Evolutionary conservation across 2,329 filamentous ascomycete species (phyloP), one percentile per base, ranked within the genome.

Genomic region (Penicillium sp.): DNA sequence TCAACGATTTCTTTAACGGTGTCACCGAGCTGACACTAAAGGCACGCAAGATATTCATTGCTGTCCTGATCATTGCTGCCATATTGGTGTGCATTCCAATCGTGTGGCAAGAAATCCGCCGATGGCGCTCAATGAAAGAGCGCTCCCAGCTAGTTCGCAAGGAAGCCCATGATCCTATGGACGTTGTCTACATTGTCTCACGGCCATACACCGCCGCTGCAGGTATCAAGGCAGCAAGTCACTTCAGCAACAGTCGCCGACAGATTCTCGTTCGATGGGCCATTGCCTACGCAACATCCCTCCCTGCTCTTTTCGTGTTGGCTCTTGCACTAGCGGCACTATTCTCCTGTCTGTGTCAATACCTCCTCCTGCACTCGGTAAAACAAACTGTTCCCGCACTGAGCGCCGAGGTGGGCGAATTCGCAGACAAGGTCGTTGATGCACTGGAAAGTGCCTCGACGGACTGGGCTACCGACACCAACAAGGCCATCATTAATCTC

Each of bases 131-230:
- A 33, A 89, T 92, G 81, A 84, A 88, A 72, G 80, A 87, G 64
- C 87, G 88, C 58, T 85, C 90, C 23, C 78, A 81, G 55, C 80
- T 92, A 33, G 82, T 96, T 65, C 79, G 82, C 46, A 79, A 83
- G 64, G 80, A 88, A 55, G 83, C 85, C 31, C 86, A 87, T 70
- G 92, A 97, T 69, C 84, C 89, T 0, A 86, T 96, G 82, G 93
- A 97, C 71, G 86, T 93, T 37, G 85, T 96, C 42, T 96, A 97
- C 76, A 89, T 97, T 64, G 86, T 89, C 33, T 93, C 91, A 35
- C 86, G 91, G 23, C 92, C 93, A 1, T 86, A 88, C 66, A 90
- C 91, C 1, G 85, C 91, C 1, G 82, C 82, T 2, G 78, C 83
- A 29, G 93, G 93, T 41, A 83, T 96, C 71, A 88, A 84, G 75